Base-by-base conservation (phyloP, 2,329 filamentous ascomycete genomes). In the Ophiocordyceps unilateralis region DNA sequence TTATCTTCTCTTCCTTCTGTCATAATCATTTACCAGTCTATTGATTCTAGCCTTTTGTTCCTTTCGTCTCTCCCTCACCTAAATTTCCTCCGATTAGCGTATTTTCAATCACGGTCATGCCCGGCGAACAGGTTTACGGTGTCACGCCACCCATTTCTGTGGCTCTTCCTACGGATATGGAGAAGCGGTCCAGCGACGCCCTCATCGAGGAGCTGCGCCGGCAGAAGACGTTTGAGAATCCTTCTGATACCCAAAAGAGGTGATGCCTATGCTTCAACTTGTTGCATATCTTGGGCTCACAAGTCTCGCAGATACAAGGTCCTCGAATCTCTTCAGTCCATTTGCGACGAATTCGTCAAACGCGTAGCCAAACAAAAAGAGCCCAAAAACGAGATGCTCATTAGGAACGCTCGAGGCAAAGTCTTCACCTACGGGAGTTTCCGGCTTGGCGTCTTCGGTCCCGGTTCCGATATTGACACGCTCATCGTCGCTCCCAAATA, bases 351-450 rank as follows among this genome's bases (percentile, higher is more conserved):
- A 51, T 94, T 98, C 53, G 84, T 98, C 44, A 80, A 80, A 58
- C 72, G 77, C 49, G 87, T 94, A 10, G 84, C 85, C 50, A 70
- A 72, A 50, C 72, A 76, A 54, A 87, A 82, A 59, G 79, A 78
- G 47, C 67, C 70, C 8, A 70, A 89, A 41, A 81, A 87, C 39
- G 75, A 84, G 38, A 77, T 79, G 26, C 74, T 91, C 39, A 74
- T 91, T 39, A 84, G 88, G 51, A 80, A 82, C 55, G 84, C 88
- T 6, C 84, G 88, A 43, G 91, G 88, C 49, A 91, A 89, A 65
- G 79, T 98, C 51, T 94, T 93, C 60, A 93, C 89, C 1, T 98
- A 91, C 60, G 91, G 91, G 49, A 96, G 91, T 62, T 98, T 89
- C 61, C 81, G 88, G 34, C 70, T 98, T 12, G 91, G 91, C 46